Evolutionary conservation across 495 filamentous ascomycete genomes (phyloP).

Genomic region (Penicillium ochrochloron): DNA sequence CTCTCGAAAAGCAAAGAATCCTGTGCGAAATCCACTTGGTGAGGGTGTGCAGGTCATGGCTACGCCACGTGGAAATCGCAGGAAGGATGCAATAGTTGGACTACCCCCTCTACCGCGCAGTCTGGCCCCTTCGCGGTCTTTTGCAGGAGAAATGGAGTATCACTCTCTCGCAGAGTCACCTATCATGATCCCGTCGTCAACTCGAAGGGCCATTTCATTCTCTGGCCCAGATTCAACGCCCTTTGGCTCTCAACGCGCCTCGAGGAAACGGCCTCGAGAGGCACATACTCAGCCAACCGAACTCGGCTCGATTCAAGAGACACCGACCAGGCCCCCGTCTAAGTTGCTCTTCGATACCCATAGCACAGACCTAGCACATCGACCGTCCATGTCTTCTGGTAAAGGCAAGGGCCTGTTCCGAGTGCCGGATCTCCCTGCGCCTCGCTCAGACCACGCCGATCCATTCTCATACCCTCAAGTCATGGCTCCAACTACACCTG

Average conservation of each 20-base stretch:
- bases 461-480: slow-evolving; percentile 7
- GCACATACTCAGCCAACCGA: slow-evolving; percentile 19
- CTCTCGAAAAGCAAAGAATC: slow-evolving; percentile 65
- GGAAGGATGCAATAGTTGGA: slow-evolving; percentile 40
- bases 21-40: slow-evolving; percentile 60
- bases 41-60: slow-evolving; percentile 74
- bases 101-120: slow-evolving; percentile 40
- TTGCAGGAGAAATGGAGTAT: slow-evolving; percentile 30
- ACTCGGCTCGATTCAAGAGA: slow-evolving; percentile 51
- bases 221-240: slow-evolving; percentile 33
- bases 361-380: slow-evolving; percentile 12
- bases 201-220: slow-evolving; percentile 33
- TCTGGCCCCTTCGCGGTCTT: slow-evolving; percentile 34
- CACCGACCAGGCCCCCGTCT: slow-evolving; percentile 54
- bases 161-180: slow-evolving; percentile 32
- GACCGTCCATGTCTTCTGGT: slow-evolving; percentile 20
- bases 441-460: slow-evolving; percentile 24
- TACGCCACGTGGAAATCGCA: slow-evolving; percentile 65
- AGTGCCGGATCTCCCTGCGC: slow-evolving; percentile 46
- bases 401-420: slow-evolving; percentile 38
- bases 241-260: slow-evolving; percentile 21
- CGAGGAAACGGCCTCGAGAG: slow-evolving; percentile 6
- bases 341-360: slow-evolving; percentile 38
- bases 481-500: slow-evolving; percentile 39
- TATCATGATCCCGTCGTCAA: slow-evolving; percentile 34